phyloP scores from a whole-genome alignment of 1,284 basidiomycete species.

The Earliella scabrosa region DNA sequence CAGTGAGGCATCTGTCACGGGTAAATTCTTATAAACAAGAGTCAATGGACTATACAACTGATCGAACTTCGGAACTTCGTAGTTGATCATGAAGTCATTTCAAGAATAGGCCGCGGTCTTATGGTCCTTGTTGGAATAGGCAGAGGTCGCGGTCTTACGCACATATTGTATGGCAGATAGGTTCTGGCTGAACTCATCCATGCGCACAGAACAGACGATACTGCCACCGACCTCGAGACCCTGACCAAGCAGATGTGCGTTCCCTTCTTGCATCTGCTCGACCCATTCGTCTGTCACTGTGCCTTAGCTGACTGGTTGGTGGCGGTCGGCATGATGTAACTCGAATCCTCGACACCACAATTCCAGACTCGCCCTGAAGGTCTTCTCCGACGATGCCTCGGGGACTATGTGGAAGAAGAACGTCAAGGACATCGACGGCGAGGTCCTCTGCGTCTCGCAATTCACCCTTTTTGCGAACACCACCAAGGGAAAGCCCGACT shows the following conservation, averaged over 20 bases:
- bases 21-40: conserved; percentile 40
- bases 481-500: conserved; percentile 88
- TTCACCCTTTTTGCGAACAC: conserved; percentile 92
- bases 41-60: neutral
- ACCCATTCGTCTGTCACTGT: neutral
- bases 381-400: conserved; percentile 66
- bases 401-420: conserved; percentile 80
- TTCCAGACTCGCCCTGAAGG: conserved; percentile 66
- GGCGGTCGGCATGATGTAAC: neutral
- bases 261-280: conserved; percentile 1
- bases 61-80: neutral
- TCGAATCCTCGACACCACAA: neutral
- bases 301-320: neutral
- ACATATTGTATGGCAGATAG: conserved; percentile 13
- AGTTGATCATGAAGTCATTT: conserved; percentile 78
- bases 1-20: conserved; percentile 72
- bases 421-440: conserved; percentile 84
- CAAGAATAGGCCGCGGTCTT: conserved; percentile 80
- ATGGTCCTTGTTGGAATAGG: conserved; percentile 91
- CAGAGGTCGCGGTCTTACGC: conserved; percentile 52
- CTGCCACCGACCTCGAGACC: conserved; percentile 65
- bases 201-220: conserved; percentile 68
- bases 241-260: conserved; percentile 82
- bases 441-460: conserved; percentile 89
- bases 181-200: conserved; percentile 22